Conservation (phyloP, 129 eudicot species). For the Calendula officinalis region DNA sequence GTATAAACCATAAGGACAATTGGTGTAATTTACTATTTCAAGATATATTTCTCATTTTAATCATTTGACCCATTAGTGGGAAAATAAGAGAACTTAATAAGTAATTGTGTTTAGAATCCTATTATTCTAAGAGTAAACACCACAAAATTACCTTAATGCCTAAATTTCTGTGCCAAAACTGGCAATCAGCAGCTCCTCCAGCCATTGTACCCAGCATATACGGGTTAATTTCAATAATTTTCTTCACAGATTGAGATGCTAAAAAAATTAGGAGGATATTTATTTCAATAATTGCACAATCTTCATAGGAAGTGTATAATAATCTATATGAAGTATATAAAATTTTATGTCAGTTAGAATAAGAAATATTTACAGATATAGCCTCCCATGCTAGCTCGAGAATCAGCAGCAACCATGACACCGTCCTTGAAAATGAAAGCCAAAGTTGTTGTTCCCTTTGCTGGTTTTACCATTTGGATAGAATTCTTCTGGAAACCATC, state of each 20-base stretch:
- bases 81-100: no score
- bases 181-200: slow-evolving; percentile 99
- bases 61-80: no score
- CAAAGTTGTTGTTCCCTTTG: slow-evolving; percentile 87
- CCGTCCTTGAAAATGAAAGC: slow-evolving; percentile 91
- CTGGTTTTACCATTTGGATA: slow-evolving; percentile 94
- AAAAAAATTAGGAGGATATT: background rate
- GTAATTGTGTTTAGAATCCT: no score
- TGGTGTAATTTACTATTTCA: no score
- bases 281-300: background rate
- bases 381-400: slow-evolving; percentile 99
- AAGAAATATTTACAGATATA: slow-evolving; percentile 58
- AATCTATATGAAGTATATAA: no score
- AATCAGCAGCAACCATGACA: slow-evolving; percentile 93
- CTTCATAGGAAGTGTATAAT: background rate
- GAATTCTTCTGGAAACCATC: slow-evolving; percentile 91
- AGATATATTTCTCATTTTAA: no score
- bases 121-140: background rate
- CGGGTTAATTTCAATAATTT: slow-evolving; percentile 94
- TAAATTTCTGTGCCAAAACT: slow-evolving; percentile 97
- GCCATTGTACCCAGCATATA: slow-evolving; percentile 99
- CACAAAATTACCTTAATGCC: slow-evolving; percentile 74
- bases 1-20: no score
- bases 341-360: background rate
- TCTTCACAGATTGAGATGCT: slow-evolving; percentile 99